Base-by-base conservation (phyloP, 169 alveolate genomes). In the Plasmodium sp. region DNA sequence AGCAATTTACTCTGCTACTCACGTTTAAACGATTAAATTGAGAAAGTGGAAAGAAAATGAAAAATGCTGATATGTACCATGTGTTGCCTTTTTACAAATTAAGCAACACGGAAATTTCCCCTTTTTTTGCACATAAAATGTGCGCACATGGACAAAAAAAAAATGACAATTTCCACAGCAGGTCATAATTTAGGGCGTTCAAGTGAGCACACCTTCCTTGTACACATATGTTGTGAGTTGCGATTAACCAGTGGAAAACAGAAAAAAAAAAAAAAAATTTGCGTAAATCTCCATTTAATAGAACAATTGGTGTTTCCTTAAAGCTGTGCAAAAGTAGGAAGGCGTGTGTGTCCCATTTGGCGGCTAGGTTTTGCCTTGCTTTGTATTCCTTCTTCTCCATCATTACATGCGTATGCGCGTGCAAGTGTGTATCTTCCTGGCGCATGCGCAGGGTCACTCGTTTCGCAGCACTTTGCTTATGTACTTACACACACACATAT, bases 1-100 rank as follows among this genome's bases (percentile, higher is more conserved):
- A 56, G 80, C 18, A 82, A 82, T 82, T 39, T 12, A 31, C 45
- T 54, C 7, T 82, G 4, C 43, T 82, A 56, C 18, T 82, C 39
- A 12, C 14, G 72, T 82, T 82, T 7, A 82, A 82, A 39, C 22
- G 90, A 82, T 14, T 33, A 58, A 31, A 82, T 82, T 43, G 90
- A 43, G 71, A 58, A 33, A 82, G 75, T 82, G 56, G 43, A 3
- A 31, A 45, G 31, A 82, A 58, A 82, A 58, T 54, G 43, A 27
- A 80, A 80, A 80, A 16, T 18, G 56, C 22, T 54, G 41, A 58
- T 82, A 82, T 82, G 54, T 31, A 51, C 33, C 36, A 33, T 22
- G 67, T 31, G 34, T 18, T 54, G 39, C 39, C 2, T 39, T 36
- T 75, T 75, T 80, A 43, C 72, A 31, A 43, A n/a, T 81, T 22